Conservation (phyloP, 2,329 filamentous ascomycete species). For the Chaetomiaceae sp. region DNA sequence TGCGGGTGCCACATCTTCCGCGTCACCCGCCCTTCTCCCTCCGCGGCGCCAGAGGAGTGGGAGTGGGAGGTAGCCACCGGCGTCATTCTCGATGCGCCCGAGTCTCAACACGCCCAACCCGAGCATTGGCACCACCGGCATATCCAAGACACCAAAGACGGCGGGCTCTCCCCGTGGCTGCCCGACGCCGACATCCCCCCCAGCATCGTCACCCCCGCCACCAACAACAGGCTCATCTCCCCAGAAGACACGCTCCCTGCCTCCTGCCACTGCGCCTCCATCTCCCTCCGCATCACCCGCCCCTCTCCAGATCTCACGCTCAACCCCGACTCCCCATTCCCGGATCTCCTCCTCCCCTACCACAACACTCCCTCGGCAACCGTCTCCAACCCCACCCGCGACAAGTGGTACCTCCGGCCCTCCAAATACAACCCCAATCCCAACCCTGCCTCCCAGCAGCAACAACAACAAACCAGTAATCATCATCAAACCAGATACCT, state of each 20-base stretch:
- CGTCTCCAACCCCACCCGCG: conserved; percentile 40
- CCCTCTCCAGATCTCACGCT: conserved; percentile 44
- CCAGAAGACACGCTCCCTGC: conserved; percentile 20
- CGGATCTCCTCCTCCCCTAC: conserved; percentile 50
- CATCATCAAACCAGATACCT: conserved; percentile 41
- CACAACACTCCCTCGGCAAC: conserved; percentile 28
- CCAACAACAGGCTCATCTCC: neutral
- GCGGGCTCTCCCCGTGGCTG: conserved; percentile 35
- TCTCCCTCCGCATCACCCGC: conserved; percentile 53
- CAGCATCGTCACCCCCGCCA: too few species aligned
- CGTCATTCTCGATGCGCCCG: conserved; percentile 24
- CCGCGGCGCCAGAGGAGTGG: neutral
- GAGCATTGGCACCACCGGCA: conserved; percentile 3
- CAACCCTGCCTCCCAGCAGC: neutral
- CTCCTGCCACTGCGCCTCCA: conserved; percentile 45
- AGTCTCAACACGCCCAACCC: neutral
- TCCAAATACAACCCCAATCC: neutral
- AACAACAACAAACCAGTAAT: too few species aligned
- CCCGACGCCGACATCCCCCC: neutral
- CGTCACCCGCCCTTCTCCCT: neutral
- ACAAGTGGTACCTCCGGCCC: conserved; percentile 56
- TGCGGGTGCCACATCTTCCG: conserved; percentile 42
- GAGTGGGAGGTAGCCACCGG: conserved; percentile 38
- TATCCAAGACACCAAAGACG: conserved; percentile 32
- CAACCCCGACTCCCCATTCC: conserved; percentile 41